Percentiles rank a stretch among this genome's conserved stretches.
Evolutionary conservation across 2,329 filamentous ascomycete species (phyloP).

Genomic region (Colletotrichum horii): DNA sequence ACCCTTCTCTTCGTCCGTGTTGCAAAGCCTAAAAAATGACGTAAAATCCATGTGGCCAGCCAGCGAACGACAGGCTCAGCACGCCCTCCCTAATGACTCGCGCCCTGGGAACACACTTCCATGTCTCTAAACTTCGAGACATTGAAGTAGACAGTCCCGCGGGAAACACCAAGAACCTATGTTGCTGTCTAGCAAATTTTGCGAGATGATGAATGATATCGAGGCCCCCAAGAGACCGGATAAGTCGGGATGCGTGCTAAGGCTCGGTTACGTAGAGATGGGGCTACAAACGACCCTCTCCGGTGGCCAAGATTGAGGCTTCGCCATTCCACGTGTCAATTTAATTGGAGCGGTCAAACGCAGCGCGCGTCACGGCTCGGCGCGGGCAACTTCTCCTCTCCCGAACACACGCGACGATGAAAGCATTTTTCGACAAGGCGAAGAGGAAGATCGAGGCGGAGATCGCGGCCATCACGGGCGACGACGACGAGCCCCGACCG

Average conservation of each 20-base stretch:
- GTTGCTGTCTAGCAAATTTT: neutral
- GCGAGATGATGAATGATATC: neutral
- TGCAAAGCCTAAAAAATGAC: neutral
- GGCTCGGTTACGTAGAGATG: constrained; percentile 11
- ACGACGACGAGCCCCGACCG: constrained; percentile 9
- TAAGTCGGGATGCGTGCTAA: constrained; percentile 19
- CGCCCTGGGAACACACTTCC: neutral
- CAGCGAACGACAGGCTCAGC: neutral
- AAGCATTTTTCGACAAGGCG: constrained; percentile 16
- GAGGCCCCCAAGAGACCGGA: neutral
- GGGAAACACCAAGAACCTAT: neutral
- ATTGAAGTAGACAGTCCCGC: neutral
- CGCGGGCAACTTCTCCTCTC: neutral
- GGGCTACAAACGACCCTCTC: neutral
- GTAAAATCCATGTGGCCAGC: neutral
- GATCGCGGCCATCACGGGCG: constrained; percentile 15
- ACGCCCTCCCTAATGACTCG: neutral
- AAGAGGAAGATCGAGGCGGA: constrained; percentile 19
- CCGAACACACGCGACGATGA: constrained; percentile 1
- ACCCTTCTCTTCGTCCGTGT: neutral
- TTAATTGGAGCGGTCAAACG: constrained; percentile 16
- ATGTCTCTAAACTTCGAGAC: neutral
- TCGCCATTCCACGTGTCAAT: constrained; percentile 20
- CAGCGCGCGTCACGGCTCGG: constrained; percentile 1
- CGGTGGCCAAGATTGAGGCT: constrained; percentile 15